Conservation (phyloP, 73 alveolate species). For the Tetrahymena elliotti region DNA sequence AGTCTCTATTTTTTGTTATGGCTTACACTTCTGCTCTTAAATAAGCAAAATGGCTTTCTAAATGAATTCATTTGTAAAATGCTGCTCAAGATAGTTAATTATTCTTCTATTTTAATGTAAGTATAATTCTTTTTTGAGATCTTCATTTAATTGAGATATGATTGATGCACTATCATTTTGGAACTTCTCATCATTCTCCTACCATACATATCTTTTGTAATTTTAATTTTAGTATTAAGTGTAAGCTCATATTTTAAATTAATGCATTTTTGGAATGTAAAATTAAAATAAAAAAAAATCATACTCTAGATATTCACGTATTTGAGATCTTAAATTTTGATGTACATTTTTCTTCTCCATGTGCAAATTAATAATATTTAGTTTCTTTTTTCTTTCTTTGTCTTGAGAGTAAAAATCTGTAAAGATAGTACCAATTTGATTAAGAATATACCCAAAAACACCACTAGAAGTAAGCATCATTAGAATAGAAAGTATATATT, state of each 20-base stretch:
- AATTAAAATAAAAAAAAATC: neutral
- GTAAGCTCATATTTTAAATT: neutral
- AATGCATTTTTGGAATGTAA: neutral
- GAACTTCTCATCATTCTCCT: neutral
- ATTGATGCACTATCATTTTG: neutral
- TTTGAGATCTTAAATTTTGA: neutral
- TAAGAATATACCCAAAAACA: neutral
- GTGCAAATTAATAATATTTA: neutral
- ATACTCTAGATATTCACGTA: neutral
- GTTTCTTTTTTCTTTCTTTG: neutral
- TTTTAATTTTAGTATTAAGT: neutral
- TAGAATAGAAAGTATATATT: neutral
- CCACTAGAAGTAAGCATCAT: neutral
- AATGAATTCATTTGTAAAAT: neutral
- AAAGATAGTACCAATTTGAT: neutral
- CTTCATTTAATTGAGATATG: neutral
- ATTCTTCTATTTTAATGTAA: neutral
- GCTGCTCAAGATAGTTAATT: neutral
- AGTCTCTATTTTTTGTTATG: neutral
- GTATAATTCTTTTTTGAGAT: neutral
- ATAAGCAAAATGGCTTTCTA: neutral
- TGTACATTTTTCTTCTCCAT: neutral
- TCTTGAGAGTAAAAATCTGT: neutral
- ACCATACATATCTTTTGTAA: neutral
- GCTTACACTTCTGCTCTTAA: neutral